These are phyloP conservation scores for Naumovozyma castellii DNA, from an alignment of 805 yeast species.

Conservation along the genomic window DNA sequence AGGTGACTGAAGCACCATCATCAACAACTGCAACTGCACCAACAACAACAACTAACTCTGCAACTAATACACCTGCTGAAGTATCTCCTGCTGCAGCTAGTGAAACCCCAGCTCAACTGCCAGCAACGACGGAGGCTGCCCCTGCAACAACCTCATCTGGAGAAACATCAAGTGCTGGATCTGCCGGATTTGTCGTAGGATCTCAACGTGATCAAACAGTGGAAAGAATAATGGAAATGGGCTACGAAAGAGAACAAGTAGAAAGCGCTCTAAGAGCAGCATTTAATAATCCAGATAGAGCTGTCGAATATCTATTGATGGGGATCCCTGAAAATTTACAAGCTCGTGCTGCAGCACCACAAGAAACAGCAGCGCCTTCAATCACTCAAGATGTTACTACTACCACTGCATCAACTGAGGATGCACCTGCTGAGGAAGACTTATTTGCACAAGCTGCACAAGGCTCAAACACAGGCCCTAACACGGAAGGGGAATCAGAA, in stretches of 20 bases:
- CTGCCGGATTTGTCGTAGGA: constrained; percentile 62
- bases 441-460: constrained; percentile 38
- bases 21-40: constrained; percentile 21
- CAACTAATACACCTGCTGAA: constrained; percentile 2
- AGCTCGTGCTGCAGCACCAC: constrained; percentile 25
- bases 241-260: constrained; percentile 79
- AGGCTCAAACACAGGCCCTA: constrained; percentile 24
- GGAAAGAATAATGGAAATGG: constrained; percentile 87
- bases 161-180: constrained; percentile 14
- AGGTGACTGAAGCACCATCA: constrained; percentile 17
- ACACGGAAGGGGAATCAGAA: constrained; percentile 16
- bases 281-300: constrained; percentile 94
- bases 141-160: constrained; percentile 19
- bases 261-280: constrained; percentile 91
- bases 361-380: constrained; percentile 14
- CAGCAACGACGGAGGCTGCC: constrained; percentile 13
- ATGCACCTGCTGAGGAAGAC: constrained; percentile 24
- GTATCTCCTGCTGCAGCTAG: constrained; percentile 17
- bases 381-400: constrained; percentile 19
- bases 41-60: constrained; percentile 21
- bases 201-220: constrained; percentile 69
- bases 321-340: constrained; percentile 68
- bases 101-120: constrained; percentile 42
- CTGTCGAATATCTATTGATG: constrained; percentile 86
- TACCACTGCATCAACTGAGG: constrained; percentile 12